Evolutionary conservation across 768 basidiomycete species (phyloP).

Genomic region (Auricularia cornea): DNA sequence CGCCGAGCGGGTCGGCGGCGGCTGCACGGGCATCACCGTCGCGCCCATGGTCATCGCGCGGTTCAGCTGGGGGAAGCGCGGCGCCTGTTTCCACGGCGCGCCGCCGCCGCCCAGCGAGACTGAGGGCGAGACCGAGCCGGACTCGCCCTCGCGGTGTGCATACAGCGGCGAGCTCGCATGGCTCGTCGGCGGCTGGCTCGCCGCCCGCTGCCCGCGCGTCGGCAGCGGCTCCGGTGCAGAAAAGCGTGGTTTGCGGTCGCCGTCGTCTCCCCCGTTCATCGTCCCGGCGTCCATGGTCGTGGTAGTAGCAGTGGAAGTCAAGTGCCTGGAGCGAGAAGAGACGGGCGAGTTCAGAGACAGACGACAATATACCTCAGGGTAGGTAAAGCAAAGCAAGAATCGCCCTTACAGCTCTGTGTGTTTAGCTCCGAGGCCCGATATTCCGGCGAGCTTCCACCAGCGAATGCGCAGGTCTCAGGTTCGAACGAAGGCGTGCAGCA

Average conservation of each 20-base stretch:
- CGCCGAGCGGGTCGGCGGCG: slow-evolving; percentile 56
- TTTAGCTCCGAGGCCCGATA: neutral
- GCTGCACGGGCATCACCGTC: slow-evolving; percentile 35
- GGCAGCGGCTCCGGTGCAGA: neutral
- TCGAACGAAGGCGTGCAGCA: too few species aligned
- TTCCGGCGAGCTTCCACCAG: neutral
- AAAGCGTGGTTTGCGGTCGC: neutral
- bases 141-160: slow-evolving; percentile 51
- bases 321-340: too few species aligned
- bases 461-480: too few species aligned
- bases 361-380: too few species aligned
- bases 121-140: slow-evolving; percentile 30
- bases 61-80: slow-evolving; percentile 20
- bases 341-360: too few species aligned
- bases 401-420: too few species aligned
- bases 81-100: slow-evolving; percentile 33
- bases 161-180: slow-evolving; percentile 34
- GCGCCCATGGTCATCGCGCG: slow-evolving; percentile 7
- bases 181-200: slow-evolving; percentile 57
- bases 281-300: neutral
- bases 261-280: neutral
- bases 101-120: slow-evolving; percentile 30
- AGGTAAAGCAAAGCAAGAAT: too few species aligned
- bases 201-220: slow-evolving; percentile 38
- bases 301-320: too few species aligned